These are phyloP conservation scores for Blastobotrys capitulatus DNA, from an alignment of 1,139 yeast genomes.

Conservation along the genomic window DNA sequence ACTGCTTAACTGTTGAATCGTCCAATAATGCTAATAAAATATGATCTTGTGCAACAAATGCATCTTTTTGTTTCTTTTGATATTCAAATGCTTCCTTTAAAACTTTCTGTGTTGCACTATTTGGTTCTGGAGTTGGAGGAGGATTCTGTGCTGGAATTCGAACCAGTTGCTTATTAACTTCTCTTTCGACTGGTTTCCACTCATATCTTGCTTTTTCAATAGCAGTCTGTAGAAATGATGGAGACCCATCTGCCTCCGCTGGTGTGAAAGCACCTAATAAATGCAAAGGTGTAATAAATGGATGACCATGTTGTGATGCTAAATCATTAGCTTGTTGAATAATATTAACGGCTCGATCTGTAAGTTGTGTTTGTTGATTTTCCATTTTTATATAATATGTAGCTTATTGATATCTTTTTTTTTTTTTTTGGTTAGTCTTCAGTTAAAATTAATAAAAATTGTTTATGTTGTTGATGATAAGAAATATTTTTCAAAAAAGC, in stretches of 20 bases:
- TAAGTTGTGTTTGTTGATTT: constrained; percentile 39
- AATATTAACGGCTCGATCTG: constrained; percentile 86
- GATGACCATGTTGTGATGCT: constrained; percentile 78
- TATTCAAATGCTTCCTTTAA: constrained; percentile 66
- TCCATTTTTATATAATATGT: too few species aligned
- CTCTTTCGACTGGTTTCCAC: constrained; percentile 72
- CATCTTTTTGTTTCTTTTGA: constrained; percentile 83
- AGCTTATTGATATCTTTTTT: background rate
- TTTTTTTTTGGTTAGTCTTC: background rate
- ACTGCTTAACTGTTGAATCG: constrained; percentile 60
- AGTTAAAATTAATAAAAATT: too few species aligned
- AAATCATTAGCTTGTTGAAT: constrained; percentile 73
- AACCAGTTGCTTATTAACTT: constrained; percentile 75
- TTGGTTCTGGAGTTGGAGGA: constrained; percentile 69
- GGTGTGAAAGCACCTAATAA: constrained; percentile 89
- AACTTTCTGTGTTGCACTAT: constrained; percentile 65
- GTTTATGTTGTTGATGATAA: too few species aligned
- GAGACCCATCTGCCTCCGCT: constrained; percentile 61
- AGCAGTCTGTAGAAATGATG: constrained; percentile 74
- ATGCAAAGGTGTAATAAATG: constrained; percentile 82
- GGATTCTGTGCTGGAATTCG: constrained; percentile 85
- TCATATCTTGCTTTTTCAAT: constrained; percentile 86
- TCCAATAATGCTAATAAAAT: constrained; percentile 77
- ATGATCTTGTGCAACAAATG: constrained; percentile 92
- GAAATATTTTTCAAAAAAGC: too few species aligned